Conservation (phyloP, 2,329 filamentous ascomycete genomes). For the Emydomyces testavorans region DNA sequence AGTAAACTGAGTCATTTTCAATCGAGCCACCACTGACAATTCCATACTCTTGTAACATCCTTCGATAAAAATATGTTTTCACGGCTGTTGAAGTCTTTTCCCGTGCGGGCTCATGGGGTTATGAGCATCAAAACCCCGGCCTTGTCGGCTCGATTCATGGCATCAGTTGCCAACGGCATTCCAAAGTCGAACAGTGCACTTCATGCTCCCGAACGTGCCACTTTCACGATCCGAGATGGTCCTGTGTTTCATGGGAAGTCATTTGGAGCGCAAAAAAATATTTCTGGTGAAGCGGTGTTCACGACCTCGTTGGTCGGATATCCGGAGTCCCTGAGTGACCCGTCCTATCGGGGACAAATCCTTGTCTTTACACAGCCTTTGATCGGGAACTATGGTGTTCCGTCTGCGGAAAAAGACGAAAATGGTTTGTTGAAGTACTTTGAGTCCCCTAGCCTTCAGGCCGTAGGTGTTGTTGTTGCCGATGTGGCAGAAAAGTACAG, state of each 20-base stretch:
- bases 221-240: constrained; percentile 90
- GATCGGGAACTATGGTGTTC: constrained; percentile 97
- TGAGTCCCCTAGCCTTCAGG: constrained; percentile 95
- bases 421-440: constrained; percentile 94
- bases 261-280: constrained; percentile 91
- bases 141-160: constrained; percentile 41
- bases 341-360: constrained; percentile 68
- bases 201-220: constrained; percentile 65
- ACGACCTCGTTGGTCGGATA: constrained; percentile 96
- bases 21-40: constrained; percentile 10
- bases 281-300: constrained; percentile 96
- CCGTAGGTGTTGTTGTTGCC: constrained; percentile 86
- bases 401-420: constrained; percentile 71
- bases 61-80: constrained; percentile 38
- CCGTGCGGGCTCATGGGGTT: constrained; percentile 38
- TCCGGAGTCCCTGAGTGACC: constrained; percentile 71
- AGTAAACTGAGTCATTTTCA: constrained; percentile 42
- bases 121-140: constrained; percentile 27
- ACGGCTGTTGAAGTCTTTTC: constrained; percentile 43
- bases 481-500: constrained; percentile 91
- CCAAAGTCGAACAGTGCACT: constrained; percentile 52
- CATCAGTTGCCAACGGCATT: constrained; percentile 57
- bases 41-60: constrained; percentile 10
- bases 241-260: constrained; percentile 94
- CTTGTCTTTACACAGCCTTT: constrained; percentile 95